These are phyloP conservation scores for Abrus precatorius DNA, from an alignment of 306 rosid species.

Conservation along the genomic window DNA sequence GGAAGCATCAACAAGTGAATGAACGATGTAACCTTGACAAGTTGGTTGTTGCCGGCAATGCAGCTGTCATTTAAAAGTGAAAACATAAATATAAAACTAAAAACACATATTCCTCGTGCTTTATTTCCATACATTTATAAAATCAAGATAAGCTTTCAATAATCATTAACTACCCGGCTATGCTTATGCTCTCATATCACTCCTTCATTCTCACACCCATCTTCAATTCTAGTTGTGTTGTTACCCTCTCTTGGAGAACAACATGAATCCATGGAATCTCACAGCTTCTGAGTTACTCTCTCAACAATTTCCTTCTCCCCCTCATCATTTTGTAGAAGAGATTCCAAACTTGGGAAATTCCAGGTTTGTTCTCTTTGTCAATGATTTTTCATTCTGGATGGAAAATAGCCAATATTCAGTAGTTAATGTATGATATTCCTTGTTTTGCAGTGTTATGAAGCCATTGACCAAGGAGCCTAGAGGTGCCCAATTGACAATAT, in stretches of 20 bases:
- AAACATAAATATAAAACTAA: not conserved
- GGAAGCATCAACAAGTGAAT: not conserved
- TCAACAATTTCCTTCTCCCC: constrained; percentile 32
- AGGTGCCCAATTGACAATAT: constrained; percentile 76
- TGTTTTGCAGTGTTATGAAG: constrained; percentile 54
- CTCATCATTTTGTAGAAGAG: constrained; percentile 34
- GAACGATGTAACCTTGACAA: not conserved
- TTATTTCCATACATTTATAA: constrained; percentile 4
- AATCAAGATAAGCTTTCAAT: constrained; percentile 7
- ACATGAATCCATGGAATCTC: constrained; percentile 29
- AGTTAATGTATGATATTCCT: not conserved
- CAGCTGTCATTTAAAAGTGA: constrained; percentile 1
- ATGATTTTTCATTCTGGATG: too few species aligned
- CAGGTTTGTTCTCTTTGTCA: constrained; percentile 8
- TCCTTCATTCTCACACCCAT: not conserved
- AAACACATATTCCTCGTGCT: constrained; percentile 41
- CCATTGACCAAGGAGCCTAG: constrained; percentile 48
- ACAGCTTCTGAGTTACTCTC: constrained; percentile 27
- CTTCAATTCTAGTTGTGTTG: not conserved
- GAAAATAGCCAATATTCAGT: too few species aligned
- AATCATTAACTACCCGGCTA: not conserved
- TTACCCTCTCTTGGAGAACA: constrained; percentile 11
- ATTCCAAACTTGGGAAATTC: constrained; percentile 38
- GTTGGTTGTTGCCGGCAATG: not conserved
- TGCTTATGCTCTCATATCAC: not conserved